Evolutionary conservation across 768 basidiomycete genomes (phyloP).

Genomic region (Agrocybe chaxingu): DNA sequence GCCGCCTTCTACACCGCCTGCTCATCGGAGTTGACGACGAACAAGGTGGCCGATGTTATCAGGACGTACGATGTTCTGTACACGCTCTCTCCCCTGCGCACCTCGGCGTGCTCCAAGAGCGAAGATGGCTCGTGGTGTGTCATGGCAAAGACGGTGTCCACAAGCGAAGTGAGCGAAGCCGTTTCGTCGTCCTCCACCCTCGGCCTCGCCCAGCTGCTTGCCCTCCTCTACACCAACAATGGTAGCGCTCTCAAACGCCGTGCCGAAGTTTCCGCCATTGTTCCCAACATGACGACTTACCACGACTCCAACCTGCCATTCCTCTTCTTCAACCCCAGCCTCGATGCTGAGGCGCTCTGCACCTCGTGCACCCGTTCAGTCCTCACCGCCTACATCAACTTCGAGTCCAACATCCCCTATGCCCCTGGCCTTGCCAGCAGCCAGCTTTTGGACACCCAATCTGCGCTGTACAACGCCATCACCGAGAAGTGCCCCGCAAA

Average conservation of each 20-base stretch:
- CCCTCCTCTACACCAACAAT: constrained; percentile 21
- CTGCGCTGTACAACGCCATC: constrained; percentile 61
- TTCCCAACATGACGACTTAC: constrained; percentile 59
- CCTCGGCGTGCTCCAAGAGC: constrained; percentile 76
- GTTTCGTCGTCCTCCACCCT: constrained; percentile 16
- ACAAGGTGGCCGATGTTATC: constrained; percentile 46
- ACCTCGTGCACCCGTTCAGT: constrained; percentile 76
- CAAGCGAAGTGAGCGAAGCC: constrained; percentile 19
- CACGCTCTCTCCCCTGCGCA: constrained; percentile 56
- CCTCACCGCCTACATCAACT: constrained; percentile 73
- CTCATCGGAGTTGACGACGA: constrained; percentile 60
- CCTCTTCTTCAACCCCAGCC: constrained; percentile 65
- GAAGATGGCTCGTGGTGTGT: constrained; percentile 70
- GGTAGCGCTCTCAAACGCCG: constrained; percentile 26
- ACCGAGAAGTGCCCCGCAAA: constrained; percentile 59
- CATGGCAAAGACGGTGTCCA: constrained; percentile 36
- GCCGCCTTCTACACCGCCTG: constrained; percentile 71
- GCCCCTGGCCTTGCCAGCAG: constrained; percentile 69
- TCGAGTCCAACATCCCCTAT: constrained; percentile 70
- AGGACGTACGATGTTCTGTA: constrained; percentile 81
- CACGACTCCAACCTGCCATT: constrained; percentile 65
- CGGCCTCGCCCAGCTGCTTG: constrained; percentile 15
- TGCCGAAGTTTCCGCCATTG: constrained; percentile 27
- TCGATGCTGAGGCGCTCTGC: constrained; percentile 61
- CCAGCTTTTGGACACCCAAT: constrained; percentile 63